phyloP scores from a whole-genome alignment of 352 stramenopile species.

The Pythium pyrilobum region DNA sequence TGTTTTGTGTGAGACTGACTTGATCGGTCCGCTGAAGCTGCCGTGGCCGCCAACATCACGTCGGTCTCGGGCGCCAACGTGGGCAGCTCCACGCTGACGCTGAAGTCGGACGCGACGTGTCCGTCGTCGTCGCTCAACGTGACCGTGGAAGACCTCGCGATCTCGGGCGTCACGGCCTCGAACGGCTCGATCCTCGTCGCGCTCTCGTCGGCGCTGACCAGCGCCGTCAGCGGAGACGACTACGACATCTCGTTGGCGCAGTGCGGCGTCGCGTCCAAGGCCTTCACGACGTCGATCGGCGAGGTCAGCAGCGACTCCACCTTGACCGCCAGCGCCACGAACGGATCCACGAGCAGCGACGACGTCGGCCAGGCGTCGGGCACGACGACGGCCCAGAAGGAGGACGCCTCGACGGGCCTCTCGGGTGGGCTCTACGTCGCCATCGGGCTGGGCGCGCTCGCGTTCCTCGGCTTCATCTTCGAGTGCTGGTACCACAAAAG shows the following conservation, averaged over 20 bases:
- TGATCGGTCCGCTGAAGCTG: not conserved
- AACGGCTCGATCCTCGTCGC: constrained; percentile 13
- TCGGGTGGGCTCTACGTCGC: constrained; percentile 62
- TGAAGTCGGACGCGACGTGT: constrained; percentile 16
- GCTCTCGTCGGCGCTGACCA: constrained; percentile 1
- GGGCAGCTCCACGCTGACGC: constrained; percentile 6
- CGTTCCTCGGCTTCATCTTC: constrained; percentile 57
- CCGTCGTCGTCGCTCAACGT: not conserved
- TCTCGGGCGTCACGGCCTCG: not conserved
- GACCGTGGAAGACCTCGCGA: not conserved
- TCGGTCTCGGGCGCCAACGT: not conserved
- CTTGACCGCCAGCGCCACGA: not conserved
- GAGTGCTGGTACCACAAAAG: constrained; percentile 72
- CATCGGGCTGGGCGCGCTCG: constrained; percentile 62
- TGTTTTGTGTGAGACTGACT: not conserved
- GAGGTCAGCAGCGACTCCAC: not conserved
- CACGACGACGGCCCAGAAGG: constrained; percentile 42
- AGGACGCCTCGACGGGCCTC: constrained; percentile 43
- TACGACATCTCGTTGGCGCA: constrained; percentile 13
- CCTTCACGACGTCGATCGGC: constrained; percentile 2
- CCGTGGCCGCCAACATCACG: constrained; percentile 4
- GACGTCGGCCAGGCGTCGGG: not conserved
- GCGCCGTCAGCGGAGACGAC: constrained; percentile 2
- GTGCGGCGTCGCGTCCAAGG: constrained; percentile 7
- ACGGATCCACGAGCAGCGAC: not conserved